Base-by-base conservation (phyloP, 1,284 basidiomycete species). In the Fomitopsis schrenkii region DNA sequence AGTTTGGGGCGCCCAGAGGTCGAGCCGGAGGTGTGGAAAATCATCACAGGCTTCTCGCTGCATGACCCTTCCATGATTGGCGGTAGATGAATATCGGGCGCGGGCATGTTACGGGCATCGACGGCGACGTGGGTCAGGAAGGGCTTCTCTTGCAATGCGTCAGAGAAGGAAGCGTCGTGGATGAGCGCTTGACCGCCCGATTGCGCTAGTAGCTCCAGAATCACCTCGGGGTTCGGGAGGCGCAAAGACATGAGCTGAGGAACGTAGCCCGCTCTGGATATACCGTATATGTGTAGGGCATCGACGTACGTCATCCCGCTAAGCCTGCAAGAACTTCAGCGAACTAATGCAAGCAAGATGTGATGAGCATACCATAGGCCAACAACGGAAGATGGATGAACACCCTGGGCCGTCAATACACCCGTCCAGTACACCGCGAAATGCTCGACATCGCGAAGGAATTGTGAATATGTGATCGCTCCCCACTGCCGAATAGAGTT, bases 1-100 rank as follows among this genome's bases (percentile, higher is more conserved):
- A 90, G 83, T 68, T 90, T 91, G 2, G 88, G 88, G 66, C 82
- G 85, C 57, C 88, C 88, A 41, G 87, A 90, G 19, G 89, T 90
- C 44, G 87, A 89, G 17, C 88, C 88, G 59, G 84, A 86, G 17
- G 88, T 90, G 71, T 90, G 88, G 77, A 90, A 89, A 59, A 90
- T 78, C 76, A 90, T 87, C 30, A 82, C 79, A 6, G 77, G 76
- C 52, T 81, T 78, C 64, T 85, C 80, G 57, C 78, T 76, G 57
- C 73, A 69, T 55, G 71, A 68, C 41, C 63, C 61, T 28, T 74
- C 71, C 36, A 75, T 74, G 52, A 86, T 76, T 19, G 74, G 74
- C 28, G 84, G 82, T 33, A 88, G 71, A 48, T 76, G 66, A 22
- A 77, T 74, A 46, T 73, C 67, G 44, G 74, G 69, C 44, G 70